Conservation (phyloP, 2,329 filamentous ascomycete species). For the Trichoderma sp. region DNA sequence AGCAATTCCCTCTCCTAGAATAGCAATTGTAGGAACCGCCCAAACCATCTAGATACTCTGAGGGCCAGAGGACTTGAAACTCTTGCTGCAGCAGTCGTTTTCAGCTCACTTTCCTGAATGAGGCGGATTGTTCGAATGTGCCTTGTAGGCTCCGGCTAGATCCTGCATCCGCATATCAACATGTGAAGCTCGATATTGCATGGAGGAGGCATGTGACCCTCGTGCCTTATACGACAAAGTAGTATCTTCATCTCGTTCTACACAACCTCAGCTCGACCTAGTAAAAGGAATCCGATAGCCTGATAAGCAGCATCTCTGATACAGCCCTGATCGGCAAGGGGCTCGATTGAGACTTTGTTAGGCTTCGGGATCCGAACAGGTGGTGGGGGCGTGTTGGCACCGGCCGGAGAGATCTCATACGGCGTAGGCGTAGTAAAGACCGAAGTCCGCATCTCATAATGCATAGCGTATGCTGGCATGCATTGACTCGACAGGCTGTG, state of each 20-base stretch:
- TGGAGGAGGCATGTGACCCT: not conserved
- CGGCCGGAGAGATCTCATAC: not conserved
- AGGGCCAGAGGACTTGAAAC: not conserved
- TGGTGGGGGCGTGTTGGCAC: not conserved
- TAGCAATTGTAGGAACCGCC: not conserved
- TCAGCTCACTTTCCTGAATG: not conserved
- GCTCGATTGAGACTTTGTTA: not conserved
- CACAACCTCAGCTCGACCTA: not conserved
- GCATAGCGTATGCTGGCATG: not conserved
- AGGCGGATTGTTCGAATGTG: not conserved
- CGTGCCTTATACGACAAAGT: too few relatives aligned
- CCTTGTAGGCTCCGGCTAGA: not conserved
- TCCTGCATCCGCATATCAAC: not conserved
- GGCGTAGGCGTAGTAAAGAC: not conserved
- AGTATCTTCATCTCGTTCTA: not conserved
- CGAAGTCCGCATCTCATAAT: not conserved
- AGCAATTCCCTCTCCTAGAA: not conserved
- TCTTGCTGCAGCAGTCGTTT: too few relatives aligned
- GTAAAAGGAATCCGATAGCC: not conserved
- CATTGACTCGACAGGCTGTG: too few relatives aligned
- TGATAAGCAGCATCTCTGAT: not conserved
- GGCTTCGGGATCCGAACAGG: not conserved
- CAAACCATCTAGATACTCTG: not conserved
- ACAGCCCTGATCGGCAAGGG: not conserved
- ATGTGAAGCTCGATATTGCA: not conserved